Conservation (phyloP, 1,284 basidiomycete genomes). For the Singerocomus inundabilis region DNA sequence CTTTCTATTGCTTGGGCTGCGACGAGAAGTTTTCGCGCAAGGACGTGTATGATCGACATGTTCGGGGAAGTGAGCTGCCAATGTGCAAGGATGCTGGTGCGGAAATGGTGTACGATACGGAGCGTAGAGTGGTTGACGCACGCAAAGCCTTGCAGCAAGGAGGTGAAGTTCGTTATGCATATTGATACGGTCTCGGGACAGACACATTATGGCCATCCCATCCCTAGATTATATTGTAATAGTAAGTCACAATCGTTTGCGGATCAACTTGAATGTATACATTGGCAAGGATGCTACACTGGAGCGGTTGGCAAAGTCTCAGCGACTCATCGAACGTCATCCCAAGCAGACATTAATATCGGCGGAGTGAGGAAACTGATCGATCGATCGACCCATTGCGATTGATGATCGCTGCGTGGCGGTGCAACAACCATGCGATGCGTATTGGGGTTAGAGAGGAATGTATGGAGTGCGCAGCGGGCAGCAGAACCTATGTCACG, state of each 20-base stretch:
- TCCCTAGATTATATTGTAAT: too few relatives aligned
- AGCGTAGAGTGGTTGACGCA: not conserved
- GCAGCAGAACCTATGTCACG: too few relatives aligned
- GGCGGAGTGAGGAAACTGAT: not conserved
- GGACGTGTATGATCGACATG: slow-evolving; percentile 17
- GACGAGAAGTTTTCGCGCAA: slow-evolving; percentile 3
- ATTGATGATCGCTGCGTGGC: not conserved
- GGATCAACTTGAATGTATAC: too few relatives aligned
- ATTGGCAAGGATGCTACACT: too few relatives aligned
- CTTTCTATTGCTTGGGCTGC: slow-evolving; percentile 13
- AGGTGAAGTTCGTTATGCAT: not conserved
- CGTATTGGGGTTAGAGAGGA: not conserved
- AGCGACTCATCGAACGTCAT: too few relatives aligned
- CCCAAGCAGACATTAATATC: too few relatives aligned
- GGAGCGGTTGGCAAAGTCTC: too few relatives aligned
- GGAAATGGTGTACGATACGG: slow-evolving; percentile 6
- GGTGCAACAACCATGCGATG: not conserved
- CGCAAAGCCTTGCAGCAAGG: not conserved
- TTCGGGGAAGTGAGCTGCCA: not conserved
- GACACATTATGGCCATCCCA: too few relatives aligned
- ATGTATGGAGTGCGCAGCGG: not conserved
- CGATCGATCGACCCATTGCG: not conserved
- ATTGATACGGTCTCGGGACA: not conserved
- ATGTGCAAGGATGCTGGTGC: slow-evolving; percentile 2
- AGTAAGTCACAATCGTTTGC: too few relatives aligned